These are phyloP conservation scores for Phytopythium montanum DNA, from an alignment of 352 stramenopile genomes.

Conservation along the genomic window DNA sequence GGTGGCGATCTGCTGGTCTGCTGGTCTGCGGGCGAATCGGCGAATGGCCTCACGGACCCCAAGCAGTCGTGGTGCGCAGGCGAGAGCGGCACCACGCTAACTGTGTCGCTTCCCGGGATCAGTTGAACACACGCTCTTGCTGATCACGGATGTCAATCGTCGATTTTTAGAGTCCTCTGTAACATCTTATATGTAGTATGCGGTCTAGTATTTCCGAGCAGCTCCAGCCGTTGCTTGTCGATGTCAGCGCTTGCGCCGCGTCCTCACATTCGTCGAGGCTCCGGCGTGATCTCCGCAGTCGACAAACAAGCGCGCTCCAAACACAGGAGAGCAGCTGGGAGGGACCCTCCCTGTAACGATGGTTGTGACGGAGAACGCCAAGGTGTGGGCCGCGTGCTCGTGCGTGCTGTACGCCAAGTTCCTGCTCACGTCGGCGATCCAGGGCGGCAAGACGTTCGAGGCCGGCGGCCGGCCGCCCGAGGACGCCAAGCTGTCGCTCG, in stretches of 20 bases:
- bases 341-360: background rate
- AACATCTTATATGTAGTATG: background rate
- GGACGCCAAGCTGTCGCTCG: conserved; percentile 23
- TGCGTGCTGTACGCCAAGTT: conserved; percentile 45
- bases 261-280: background rate
- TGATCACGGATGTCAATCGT: background rate
- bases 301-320: background rate
- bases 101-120: background rate
- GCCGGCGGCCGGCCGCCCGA: conserved; percentile 34
- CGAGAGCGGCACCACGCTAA: background rate
- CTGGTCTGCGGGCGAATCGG: background rate
- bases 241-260: conserved; percentile 1
- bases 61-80: no score
- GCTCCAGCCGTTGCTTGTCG: background rate
- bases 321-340: background rate
- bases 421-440: conserved; percentile 28
- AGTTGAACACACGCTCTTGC: background rate
- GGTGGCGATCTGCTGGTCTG: background rate
- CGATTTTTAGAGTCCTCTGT: background rate
- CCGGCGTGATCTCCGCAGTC: background rate
- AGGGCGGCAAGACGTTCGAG: conserved; percentile 32
- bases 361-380: conserved; percentile 19
- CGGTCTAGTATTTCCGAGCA: background rate
- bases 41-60: background rate
- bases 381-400: conserved; percentile 29